phyloP scores from a whole-genome alignment of 2,329 filamentous ascomycete species.

The Tolypocladium amazonense region DNA sequence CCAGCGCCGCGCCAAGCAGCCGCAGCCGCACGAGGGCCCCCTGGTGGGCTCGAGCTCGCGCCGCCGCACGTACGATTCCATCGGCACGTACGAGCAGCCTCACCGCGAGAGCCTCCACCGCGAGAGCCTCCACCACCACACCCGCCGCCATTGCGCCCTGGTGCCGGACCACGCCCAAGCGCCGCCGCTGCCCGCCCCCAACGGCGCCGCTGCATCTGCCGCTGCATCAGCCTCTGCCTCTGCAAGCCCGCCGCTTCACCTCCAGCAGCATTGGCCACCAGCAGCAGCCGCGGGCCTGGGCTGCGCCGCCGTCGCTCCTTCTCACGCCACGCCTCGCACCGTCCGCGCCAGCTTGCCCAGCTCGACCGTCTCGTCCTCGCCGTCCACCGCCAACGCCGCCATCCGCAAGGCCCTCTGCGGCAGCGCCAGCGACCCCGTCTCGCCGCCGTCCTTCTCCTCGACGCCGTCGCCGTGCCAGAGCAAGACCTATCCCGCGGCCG shows the following conservation, averaged over 20 bases:
- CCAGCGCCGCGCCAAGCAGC: background rate
- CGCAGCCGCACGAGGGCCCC: background rate
- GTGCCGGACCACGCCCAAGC: background rate
- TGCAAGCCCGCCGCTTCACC: background rate
- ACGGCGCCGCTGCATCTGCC: background rate
- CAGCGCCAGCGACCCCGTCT: background rate
- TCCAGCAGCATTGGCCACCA: background rate
- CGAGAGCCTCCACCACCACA: no score
- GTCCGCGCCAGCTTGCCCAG: background rate
- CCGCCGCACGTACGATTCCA: background rate
- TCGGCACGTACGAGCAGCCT: background rate
- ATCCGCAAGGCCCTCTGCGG: background rate
- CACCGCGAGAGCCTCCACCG: background rate
- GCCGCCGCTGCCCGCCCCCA: background rate
- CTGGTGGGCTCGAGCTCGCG: background rate
- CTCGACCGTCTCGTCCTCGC: background rate
- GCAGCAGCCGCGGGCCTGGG: background rate
- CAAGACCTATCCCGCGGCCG: slow-evolving; percentile 1
- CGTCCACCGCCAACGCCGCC: background rate
- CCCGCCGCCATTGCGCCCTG: background rate
- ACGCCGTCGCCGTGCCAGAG: slow-evolving; percentile 1
- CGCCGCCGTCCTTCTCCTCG: slow-evolving; percentile 3
- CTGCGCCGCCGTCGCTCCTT: background rate
- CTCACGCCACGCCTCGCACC: background rate
- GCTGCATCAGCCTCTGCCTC: background rate